Conservation (phyloP, 768 basidiomycete genomes). For the Tephrocybe sp. region DNA sequence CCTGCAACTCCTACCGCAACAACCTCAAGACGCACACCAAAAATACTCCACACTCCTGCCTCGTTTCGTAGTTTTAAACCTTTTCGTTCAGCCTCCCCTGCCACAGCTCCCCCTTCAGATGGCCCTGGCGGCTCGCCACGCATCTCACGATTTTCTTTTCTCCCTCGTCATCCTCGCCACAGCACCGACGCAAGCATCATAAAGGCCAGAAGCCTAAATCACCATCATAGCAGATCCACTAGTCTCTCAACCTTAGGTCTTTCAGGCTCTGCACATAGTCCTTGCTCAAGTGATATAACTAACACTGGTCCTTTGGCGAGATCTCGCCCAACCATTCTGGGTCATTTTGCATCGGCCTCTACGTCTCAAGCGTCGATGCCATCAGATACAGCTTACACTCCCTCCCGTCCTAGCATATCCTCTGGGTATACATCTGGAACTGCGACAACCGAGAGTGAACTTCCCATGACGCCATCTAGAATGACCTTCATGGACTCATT, state of each 20-base stretch:
- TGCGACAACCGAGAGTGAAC: constrained; percentile 42
- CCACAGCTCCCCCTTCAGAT: constrained; percentile 27
- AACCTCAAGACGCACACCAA: constrained; percentile 32
- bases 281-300: constrained; percentile 3
- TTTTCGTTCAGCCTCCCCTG: constrained; percentile 42
- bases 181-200: constrained; percentile 26
- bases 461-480: constrained; percentile 38
- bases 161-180: constrained; percentile 35
- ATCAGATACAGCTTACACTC: constrained; percentile 37
- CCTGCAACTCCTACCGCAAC: constrained; percentile 31
- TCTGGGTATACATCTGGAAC: constrained; percentile 52
- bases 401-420: constrained; percentile 58
- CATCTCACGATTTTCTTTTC: constrained; percentile 43
- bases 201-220: constrained; percentile 20
- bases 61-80: constrained; percentile 42
- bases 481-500: constrained; percentile 38
- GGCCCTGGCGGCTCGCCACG: constrained; percentile 30
- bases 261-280: constrained; percentile 7
- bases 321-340: constrained; percentile 66
- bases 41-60: constrained; percentile 31
- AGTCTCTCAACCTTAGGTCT: constrained; percentile 44
- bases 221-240: constrained; percentile 44
- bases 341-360: constrained; percentile 55
- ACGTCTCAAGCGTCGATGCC: constrained; percentile 40
- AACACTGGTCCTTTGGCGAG: constrained; percentile 31